A percentile compares a stretch with the other conserved stretches of the same genome.
These are phyloP conservation scores for Nannizziopsis barbatae DNA, from an alignment of 2,329 filamentous ascomycete species.

Conservation along the genomic window DNA sequence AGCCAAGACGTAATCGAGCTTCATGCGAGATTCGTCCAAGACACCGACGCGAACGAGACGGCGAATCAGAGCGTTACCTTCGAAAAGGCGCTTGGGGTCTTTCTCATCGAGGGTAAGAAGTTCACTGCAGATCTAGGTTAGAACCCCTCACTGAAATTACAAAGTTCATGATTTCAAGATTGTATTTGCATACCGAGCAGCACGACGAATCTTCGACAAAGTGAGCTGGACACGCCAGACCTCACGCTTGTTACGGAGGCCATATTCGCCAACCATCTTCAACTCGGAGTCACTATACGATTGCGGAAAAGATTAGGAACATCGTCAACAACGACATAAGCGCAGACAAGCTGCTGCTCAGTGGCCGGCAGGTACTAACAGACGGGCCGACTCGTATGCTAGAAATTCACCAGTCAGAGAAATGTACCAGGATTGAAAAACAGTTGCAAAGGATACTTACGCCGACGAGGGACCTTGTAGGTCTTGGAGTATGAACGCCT, in stretches of 20 bases:
- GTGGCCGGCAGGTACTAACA: constrained; percentile 94
- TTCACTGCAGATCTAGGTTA: constrained; percentile 56
- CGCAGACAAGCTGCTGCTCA: constrained; percentile 96
- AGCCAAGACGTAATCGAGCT: constrained; percentile 99
- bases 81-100: constrained; percentile 99
- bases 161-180: too few species aligned
- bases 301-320: constrained; percentile 51
- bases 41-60: constrained; percentile 99
- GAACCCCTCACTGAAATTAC: background rate
- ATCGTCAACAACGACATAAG: constrained; percentile 75
- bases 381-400: constrained; percentile 97
- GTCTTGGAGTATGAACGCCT: constrained; percentile 89
- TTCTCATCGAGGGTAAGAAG: constrained; percentile 99
- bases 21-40: constrained; percentile 99
- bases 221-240: constrained; percentile 99
- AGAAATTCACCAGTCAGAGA: constrained; percentile 29
- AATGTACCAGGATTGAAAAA: constrained; percentile 7
- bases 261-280: constrained; percentile 99
- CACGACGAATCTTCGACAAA: constrained; percentile 99
- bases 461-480: constrained; percentile 95
- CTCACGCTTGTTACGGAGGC: constrained; percentile 99
- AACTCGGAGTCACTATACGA: constrained; percentile 86
- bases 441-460: constrained; percentile 32
- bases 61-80: constrained; percentile 99
- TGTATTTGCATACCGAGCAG: constrained; percentile 67